A percentile compares a stretch with the other conserved stretches of the same genome.
Evolutionary conservation across 805 yeast genomes (phyloP).

Genomic region (Saccharomycopsis sp.): DNA sequence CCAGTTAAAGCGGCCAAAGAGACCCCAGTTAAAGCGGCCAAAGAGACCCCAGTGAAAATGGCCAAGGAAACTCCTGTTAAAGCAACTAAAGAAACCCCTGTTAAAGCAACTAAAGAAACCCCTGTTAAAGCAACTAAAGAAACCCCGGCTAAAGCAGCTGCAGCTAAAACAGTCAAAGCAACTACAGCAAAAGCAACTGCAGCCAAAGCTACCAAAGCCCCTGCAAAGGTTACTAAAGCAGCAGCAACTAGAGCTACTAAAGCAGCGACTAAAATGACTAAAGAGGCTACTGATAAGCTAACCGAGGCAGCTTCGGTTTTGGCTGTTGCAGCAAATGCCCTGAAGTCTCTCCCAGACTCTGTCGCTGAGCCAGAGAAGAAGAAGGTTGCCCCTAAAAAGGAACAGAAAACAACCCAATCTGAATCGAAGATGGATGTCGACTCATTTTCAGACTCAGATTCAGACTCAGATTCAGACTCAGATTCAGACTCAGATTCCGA

Average conservation of each 20-base stretch:
- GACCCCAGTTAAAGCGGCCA: not conserved
- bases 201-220: not conserved
- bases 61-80: not conserved
- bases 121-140: not conserved
- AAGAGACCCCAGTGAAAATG: not conserved
- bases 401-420: no score
- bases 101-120: not conserved
- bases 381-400: not conserved
- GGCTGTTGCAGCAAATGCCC: not conserved
- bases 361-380: no score
- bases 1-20: not conserved
- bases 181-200: not conserved
- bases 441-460: slow-evolving; percentile 34
- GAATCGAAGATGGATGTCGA: slow-evolving; percentile 24
- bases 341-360: not conserved
- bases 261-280: not conserved
- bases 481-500: not conserved
- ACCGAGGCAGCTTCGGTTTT: not conserved
- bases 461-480: slow-evolving; percentile 36
- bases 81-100: not conserved
- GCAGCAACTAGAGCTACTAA: not conserved
- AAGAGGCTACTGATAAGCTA: not conserved
- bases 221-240: not conserved
- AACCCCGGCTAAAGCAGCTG: not conserved
- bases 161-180: not conserved